These are phyloP conservation scores for Hypseocharis bilobata DNA, from an alignment of 441 rosid species.

Conservation along the genomic window DNA sequence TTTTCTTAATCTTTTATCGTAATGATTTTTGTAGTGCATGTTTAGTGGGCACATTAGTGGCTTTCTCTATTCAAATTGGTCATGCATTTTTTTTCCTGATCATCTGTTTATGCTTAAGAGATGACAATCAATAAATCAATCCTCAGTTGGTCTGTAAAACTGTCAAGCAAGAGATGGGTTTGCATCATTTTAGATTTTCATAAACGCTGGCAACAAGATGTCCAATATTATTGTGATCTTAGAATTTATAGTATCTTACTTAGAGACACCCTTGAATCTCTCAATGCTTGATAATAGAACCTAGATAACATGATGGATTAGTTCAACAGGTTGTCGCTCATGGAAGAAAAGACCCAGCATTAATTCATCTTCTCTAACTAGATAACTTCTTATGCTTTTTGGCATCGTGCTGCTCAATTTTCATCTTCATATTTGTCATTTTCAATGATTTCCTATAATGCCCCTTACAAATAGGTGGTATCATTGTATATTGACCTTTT, in stretches of 20 bases:
- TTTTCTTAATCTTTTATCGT: not conserved
- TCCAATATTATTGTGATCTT: no score
- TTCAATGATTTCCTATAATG: conserved; percentile 4
- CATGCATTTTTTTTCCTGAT: not conserved
- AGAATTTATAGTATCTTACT: no score
- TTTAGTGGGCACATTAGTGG: not conserved
- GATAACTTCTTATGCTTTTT: conserved; percentile 1
- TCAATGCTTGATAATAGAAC: no score
- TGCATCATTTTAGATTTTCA: not conserved
- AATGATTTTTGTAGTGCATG: no score
- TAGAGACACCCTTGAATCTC: no score
- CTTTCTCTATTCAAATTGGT: not conserved
- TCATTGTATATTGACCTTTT: conserved; percentile 19
- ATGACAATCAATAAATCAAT: not conserved
- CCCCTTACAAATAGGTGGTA: conserved; percentile 5
- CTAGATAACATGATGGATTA: no score
- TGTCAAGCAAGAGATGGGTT: not conserved
- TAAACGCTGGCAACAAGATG: not conserved
- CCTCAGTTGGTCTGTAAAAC: not conserved
- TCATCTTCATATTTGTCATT: not conserved
- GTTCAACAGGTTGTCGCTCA: no score
- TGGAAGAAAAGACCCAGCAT: no score
- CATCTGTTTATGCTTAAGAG: not conserved
- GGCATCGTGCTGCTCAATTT: conserved; percentile 8
- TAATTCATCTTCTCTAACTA: not conserved